Conservation (phyloP, 176 grass and related monocot species). For the Oryza coarctata region DNA sequence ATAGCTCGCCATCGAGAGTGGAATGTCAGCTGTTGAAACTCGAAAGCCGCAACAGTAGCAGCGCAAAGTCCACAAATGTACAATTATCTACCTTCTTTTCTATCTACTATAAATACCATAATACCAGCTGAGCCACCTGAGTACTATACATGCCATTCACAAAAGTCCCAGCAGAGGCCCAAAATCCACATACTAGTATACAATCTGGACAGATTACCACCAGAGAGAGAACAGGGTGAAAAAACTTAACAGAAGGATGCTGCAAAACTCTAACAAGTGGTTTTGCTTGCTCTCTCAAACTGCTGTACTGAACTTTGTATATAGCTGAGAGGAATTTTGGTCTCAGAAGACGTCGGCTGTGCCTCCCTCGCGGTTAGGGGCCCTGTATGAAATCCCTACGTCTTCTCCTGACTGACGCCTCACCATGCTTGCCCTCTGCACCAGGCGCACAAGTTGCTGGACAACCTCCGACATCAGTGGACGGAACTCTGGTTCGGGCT, state of each 20-base stretch:
- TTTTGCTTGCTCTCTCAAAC: neutral
- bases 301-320: neutral
- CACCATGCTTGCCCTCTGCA: slow-evolving; percentile 72
- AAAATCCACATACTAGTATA: neutral
- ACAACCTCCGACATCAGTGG: slow-evolving; percentile 96
- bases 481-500: slow-evolving; percentile 96
- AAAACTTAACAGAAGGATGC: neutral
- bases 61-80: neutral
- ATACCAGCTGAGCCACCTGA: neutral
- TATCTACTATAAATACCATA: neutral
- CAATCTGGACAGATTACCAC: neutral
- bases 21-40: neutral
- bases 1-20: neutral
- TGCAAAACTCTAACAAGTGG: neutral
- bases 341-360: slow-evolving; percentile 18
- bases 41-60: neutral
- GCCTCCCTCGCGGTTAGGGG: slow-evolving; percentile 48
- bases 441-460: slow-evolving; percentile 80
- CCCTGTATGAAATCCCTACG: slow-evolving; percentile 65
- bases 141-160: slow-evolving; percentile 22
- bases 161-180: neutral
- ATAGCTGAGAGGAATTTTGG: neutral
- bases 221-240: neutral
- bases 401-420: slow-evolving; percentile 72
- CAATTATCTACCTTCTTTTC: neutral